Base-by-base conservation (phyloP, 805 yeast genomes). In the Ogataea saltuana region DNA sequence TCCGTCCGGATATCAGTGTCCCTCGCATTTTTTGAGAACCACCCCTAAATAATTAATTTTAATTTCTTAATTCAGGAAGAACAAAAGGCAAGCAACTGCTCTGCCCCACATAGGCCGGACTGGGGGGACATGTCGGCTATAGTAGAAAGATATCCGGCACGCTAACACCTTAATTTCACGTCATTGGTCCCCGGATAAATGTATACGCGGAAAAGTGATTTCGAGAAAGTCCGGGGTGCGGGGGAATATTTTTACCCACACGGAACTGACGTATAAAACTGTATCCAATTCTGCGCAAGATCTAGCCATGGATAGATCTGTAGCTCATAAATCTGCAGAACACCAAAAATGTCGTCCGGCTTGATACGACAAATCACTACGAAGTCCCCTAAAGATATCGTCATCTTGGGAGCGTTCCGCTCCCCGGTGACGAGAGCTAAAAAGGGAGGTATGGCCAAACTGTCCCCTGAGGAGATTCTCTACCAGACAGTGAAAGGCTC, bases 1-100 rank as follows among this genome's bases (percentile, higher is more conserved):
- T 61, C 95, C 97, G 2, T 65, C 69, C 4, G 97, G 97, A 4
- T 88, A 90, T 63, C 87, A 85, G 46, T 91, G 98, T 62, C 91
- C 96, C 16, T 81, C 91, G 4, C 98, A 91, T 60, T 89, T 75
- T 54, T 61, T 87, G 42, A 81, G 98, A 67, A 74, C 80, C 4
- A 61, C 65, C 51, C 84, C 85, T 32, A 75, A 75, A 64, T 48
- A 48, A 31, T 34, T 6, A 25, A 25, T 6, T 25, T 25, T 25
- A n/a, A n/a, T n/a, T n/a, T n/a, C n/a, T n/a, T n/a, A n/a, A n/a
- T n/a, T n/a, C n/a, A n/a, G n/a, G n/a, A n/a, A n/a, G n/a, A n/a
- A n/a, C n/a, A n/a, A n/a, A n/a, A n/a, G n/a, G n/a, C n/a, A n/a
- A n/a, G n/a, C n/a, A n/a, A n/a, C n/a, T n/a, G n/a, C n/a, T n/a